phyloP scores from a whole-genome alignment of 352 stramenopile genomes.

The Phytopythium sindhum region DNA sequence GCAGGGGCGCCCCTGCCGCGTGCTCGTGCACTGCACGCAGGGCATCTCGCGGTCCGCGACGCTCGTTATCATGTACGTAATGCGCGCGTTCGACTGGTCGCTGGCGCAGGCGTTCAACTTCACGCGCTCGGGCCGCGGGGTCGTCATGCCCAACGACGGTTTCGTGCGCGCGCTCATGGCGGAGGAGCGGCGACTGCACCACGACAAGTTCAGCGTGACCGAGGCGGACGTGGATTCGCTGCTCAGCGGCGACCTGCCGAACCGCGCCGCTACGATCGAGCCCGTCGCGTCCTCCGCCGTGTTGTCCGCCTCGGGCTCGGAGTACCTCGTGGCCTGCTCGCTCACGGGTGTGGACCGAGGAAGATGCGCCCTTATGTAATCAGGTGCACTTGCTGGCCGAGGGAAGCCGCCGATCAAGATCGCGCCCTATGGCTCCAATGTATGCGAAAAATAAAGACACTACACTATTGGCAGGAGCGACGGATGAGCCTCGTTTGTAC shows the following conservation, averaged over 20 bases:
- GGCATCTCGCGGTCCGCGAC: slow-evolving; percentile 68
- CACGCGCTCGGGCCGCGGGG: slow-evolving; percentile 32
- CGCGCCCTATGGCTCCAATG: neutral
- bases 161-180: slow-evolving; percentile 44
- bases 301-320: neutral
- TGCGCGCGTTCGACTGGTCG: slow-evolving; percentile 51
- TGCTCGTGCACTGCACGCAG: slow-evolving; percentile 74
- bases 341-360: neutral
- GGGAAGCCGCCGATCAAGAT: too few species aligned
- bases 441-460: slow-evolving; percentile 2
- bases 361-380: slow-evolving; percentile 5
- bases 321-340: slow-evolving; percentile 3
- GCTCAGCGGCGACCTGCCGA: slow-evolving; percentile 31
- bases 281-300: slow-evolving; percentile 4
- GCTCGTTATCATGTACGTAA: slow-evolving; percentile 68
- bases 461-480: neutral
- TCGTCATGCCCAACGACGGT: slow-evolving; percentile 62
- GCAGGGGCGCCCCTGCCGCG: slow-evolving; percentile 22
- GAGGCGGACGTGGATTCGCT: slow-evolving; percentile 54
- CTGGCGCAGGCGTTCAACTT: slow-evolving; percentile 66
- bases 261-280: slow-evolving; percentile 18
- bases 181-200: slow-evolving; percentile 49
- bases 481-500: neutral
- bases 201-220: slow-evolving; percentile 37
- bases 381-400: too few species aligned